A percentile compares a stretch with the other conserved stretches of the same genome.
phyloP scores from a whole-genome alignment of 768 basidiomycete genomes.

The Lentinula aciculospora region DNA sequence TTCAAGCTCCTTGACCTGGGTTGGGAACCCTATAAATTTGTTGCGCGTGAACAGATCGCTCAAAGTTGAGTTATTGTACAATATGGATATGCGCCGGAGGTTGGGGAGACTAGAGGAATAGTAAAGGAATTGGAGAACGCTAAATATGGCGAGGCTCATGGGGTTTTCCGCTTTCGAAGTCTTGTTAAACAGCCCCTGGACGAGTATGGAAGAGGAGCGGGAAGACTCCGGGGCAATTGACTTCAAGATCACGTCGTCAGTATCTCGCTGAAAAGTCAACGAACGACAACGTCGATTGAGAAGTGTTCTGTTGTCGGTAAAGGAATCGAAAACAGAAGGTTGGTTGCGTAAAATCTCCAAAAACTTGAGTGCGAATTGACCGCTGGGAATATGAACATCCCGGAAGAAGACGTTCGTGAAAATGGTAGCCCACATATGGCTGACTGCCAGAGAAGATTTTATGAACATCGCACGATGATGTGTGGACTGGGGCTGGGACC shows the following conservation, averaged over 20 bases:
- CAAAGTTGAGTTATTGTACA: not conserved
- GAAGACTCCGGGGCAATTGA: not conserved
- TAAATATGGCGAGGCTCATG: not conserved
- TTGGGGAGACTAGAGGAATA: not conserved
- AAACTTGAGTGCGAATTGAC: not conserved
- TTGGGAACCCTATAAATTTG: not conserved
- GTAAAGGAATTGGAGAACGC: not conserved
- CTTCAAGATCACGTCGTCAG: not conserved
- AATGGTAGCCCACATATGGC: not conserved
- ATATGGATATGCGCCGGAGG: not conserved
- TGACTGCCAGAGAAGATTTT: slow-evolving; percentile 2
- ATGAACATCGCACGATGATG: not conserved
- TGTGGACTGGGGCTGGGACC: not conserved
- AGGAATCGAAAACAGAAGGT: not conserved
- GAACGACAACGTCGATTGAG: not conserved
- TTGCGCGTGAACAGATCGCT: not conserved
- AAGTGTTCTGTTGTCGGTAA: not conserved
- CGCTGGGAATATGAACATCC: slow-evolving; percentile 3
- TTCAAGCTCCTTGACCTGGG: slow-evolving; percentile 3
- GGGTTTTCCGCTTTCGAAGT: not conserved
- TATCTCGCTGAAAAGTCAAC: not conserved
- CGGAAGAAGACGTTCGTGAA: not conserved
- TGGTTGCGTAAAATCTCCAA: not conserved
- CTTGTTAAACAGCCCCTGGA: not conserved
- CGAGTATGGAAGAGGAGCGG: not conserved